A percentile compares a stretch with the other conserved stretches of the same genome.
Conservation (phyloP, 1,139 yeast species). For the Kodamaea ohmeri region DNA sequence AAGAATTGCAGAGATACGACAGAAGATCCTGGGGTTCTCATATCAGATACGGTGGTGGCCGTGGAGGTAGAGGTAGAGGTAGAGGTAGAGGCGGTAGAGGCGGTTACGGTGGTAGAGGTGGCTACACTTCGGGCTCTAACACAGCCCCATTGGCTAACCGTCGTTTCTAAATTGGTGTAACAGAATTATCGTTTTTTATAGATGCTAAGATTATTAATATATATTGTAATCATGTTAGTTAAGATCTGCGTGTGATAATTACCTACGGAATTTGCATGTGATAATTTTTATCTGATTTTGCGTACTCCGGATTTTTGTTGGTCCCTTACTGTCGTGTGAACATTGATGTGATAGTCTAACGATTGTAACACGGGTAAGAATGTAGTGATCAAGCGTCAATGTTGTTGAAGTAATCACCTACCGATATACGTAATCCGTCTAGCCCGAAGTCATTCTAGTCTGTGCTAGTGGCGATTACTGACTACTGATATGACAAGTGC, state of each 20-base stretch:
- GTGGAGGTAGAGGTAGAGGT: slow-evolving; percentile 49
- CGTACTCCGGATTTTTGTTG: slow-evolving; percentile 2
- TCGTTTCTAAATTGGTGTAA: slow-evolving; percentile 18
- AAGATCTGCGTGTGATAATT: not conserved
- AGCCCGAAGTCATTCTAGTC: too few relatives aligned
- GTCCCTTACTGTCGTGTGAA: slow-evolving; percentile 2
- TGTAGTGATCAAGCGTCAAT: too few relatives aligned
- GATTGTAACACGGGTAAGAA: not conserved
- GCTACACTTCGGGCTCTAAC: slow-evolving; percentile 28
- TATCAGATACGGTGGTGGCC: slow-evolving; percentile 61
- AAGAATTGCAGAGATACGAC: slow-evolving; percentile 56
- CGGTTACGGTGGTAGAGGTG: slow-evolving; percentile 40
- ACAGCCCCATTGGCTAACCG: slow-evolving; percentile 25
- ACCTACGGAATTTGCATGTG: slow-evolving; percentile 4
- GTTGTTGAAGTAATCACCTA: too few relatives aligned
- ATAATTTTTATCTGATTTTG: slow-evolving; percentile 1
- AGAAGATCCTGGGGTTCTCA: slow-evolving; percentile 53
- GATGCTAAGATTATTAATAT: slow-evolving; percentile 6
- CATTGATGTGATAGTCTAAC: not conserved
- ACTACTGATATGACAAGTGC: too few relatives aligned
- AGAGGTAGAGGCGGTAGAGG: slow-evolving; percentile 48
- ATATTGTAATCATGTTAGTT: not conserved
- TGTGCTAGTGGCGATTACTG: too few relatives aligned
- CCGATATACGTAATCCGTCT: too few relatives aligned
- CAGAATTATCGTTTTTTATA: slow-evolving; percentile 6